A percentile compares a stretch with the other conserved stretches of the same genome.
phyloP scores from a whole-genome alignment of 176 grass and related monocot genomes.

The Bolboschoenus planiculmis region DNA sequence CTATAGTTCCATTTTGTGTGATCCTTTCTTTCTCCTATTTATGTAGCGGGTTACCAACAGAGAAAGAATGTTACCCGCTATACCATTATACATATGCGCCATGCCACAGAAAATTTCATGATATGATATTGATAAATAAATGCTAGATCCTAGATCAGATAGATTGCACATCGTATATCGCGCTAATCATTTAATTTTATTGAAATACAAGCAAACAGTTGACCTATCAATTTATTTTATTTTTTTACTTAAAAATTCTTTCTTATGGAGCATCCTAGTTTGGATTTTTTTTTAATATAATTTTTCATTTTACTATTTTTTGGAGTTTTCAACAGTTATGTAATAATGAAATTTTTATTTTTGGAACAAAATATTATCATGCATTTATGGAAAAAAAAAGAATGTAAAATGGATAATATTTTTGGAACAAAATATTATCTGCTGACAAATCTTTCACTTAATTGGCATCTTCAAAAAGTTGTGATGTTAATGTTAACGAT shows the following conservation, averaged over 20 bases:
- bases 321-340: neutral
- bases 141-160: neutral
- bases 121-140: no score
- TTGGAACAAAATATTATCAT: neutral
- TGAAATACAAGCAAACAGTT: neutral
- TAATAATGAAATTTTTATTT: neutral
- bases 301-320: no score
- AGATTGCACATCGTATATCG: neutral
- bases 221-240: neutral
- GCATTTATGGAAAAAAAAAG: neutral
- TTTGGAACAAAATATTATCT: neutral
- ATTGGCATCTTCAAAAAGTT: neutral
- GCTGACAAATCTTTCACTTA: neutral
- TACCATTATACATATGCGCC: neutral
- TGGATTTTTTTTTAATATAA: no score
- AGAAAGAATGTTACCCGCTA: neutral
- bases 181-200: slow-evolving; percentile 5
- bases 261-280: neutral
- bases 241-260: neutral
- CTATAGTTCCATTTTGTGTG: neutral
- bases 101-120: neutral
- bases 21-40: neutral
- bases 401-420: neutral
- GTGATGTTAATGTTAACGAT: neutral
- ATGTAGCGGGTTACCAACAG: neutral